A percentile compares a stretch with the other conserved stretches of the same genome.
phyloP scores from a whole-genome alignment of 768 basidiomycete species.

The Kondoa subrosea region DNA sequence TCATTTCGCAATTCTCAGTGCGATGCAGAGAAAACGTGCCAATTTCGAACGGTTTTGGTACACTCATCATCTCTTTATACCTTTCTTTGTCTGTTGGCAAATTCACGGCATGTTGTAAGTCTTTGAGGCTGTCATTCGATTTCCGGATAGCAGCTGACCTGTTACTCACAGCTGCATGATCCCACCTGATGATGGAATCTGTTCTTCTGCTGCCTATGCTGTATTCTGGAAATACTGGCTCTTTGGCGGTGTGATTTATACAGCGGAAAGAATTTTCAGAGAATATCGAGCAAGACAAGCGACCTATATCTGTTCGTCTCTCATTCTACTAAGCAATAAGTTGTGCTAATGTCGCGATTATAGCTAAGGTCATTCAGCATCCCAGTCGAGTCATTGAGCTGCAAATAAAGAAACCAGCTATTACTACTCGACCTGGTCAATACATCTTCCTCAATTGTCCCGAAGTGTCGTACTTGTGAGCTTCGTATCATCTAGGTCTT shows the following conservation, averaged over 20 bases:
- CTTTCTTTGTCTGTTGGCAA: conserved; percentile 90
- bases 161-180: neutral
- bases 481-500: neutral
- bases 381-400: conserved; percentile 86
- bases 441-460: conserved; percentile 87
- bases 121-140: conserved; percentile 61
- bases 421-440: conserved; percentile 33
- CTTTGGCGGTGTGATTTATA: conserved; percentile 68
- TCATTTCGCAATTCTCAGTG: neutral
- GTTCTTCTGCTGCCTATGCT: conserved; percentile 34
- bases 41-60: conserved; percentile 68
- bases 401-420: conserved; percentile 94
- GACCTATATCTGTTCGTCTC: conserved; percentile 60
- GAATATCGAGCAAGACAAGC: conserved; percentile 78
- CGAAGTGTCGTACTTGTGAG: conserved; percentile 76
- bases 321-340: neutral
- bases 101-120: conserved; percentile 47
- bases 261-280: conserved; percentile 71
- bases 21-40: conserved; percentile 6
- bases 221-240: conserved; percentile 97
- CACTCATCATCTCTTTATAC: conserved; percentile 42
- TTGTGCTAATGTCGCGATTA: conserved; percentile 1
- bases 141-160: too few species aligned
- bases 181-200: neutral
- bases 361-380: conserved; percentile 58